Evolutionary conservation across 108 stramenopile genomes (phyloP).

Genomic region (Bacterosira constricta): DNA sequence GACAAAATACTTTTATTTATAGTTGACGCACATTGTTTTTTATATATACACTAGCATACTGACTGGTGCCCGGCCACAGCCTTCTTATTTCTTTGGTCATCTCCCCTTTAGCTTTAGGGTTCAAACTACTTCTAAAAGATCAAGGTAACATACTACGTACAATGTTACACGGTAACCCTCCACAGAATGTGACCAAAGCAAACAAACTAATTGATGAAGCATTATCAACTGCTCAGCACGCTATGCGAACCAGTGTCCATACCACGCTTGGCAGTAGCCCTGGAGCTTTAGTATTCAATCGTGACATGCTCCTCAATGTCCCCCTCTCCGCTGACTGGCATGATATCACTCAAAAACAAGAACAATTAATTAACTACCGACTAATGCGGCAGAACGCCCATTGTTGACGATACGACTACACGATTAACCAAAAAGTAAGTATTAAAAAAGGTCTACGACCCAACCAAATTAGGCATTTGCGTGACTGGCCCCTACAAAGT

Average conservation of each 20-base stretch:
- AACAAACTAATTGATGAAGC: constrained; percentile 26
- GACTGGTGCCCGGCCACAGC: too few species aligned
- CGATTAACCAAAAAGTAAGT: constrained; percentile 10
- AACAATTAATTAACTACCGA: not conserved
- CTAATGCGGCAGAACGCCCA: not conserved
- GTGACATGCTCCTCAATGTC: constrained; percentile 54
- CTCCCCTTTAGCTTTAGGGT: too few species aligned
- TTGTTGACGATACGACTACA: too few species aligned
- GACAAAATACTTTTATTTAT: too few species aligned
- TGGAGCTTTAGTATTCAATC: constrained; percentile 40
- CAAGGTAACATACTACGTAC: constrained; percentile 34
- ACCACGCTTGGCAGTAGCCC: constrained; percentile 31
- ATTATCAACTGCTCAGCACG: constrained; percentile 24
- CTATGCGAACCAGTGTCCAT: constrained; percentile 15
- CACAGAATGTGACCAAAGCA: constrained; percentile 4
- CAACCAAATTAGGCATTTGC: constrained; percentile 24
- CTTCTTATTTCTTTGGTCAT: too few species aligned
- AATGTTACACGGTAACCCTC: constrained; percentile 10
- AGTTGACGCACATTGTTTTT: too few species aligned
- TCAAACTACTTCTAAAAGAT: too few species aligned
- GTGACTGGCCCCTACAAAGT: constrained; percentile 42
- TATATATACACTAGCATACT: too few species aligned
- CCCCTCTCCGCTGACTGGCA: constrained; percentile 14
- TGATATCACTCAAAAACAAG: not conserved
- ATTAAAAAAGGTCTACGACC: constrained; percentile 14